Conservation (phyloP, 371 early-diverging fungal genomes). For the Mortierella sp. region DNA sequence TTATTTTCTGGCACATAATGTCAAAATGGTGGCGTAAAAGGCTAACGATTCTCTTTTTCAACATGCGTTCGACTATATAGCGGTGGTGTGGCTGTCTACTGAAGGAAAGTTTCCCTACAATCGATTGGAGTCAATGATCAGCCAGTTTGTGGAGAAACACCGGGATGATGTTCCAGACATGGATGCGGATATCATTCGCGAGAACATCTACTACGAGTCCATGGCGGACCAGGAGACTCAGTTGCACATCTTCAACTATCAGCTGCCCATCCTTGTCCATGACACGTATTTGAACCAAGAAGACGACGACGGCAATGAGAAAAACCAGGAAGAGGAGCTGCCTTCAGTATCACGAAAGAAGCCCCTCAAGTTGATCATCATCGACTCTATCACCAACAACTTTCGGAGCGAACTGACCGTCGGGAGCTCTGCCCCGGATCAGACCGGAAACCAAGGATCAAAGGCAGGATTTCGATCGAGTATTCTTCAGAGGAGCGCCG, state of each 20-base stretch:
- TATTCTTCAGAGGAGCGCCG: slow-evolving; percentile 63
- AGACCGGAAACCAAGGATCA: slow-evolving; percentile 22
- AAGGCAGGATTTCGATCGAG: slow-evolving; percentile 14
- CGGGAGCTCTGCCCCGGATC: slow-evolving; percentile 3
- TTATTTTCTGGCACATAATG: not conserved
- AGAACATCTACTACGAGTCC: slow-evolving; percentile 73
- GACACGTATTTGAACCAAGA: slow-evolving; percentile 24
- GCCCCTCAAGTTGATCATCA: slow-evolving; percentile 75
- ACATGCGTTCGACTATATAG: slow-evolving; percentile 33
- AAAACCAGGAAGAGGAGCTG: not conserved
- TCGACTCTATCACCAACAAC: slow-evolving; percentile 90
- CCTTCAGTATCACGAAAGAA: slow-evolving; percentile 33
- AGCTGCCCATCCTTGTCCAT: slow-evolving; percentile 74
- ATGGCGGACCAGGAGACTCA: slow-evolving; percentile 79
- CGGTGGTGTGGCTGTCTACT: slow-evolving; percentile 73
- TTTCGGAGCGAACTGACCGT: slow-evolving; percentile 70
- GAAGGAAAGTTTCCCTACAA: slow-evolving; percentile 73
- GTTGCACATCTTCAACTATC: slow-evolving; percentile 77
- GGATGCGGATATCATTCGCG: slow-evolving; percentile 34
- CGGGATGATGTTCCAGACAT: slow-evolving; percentile 30
- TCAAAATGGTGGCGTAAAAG: not conserved
- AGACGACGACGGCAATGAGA: not conserved
- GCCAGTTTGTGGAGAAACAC: slow-evolving; percentile 54
- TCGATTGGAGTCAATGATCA: slow-evolving; percentile 64
- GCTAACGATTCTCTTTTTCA: not conserved